Evolutionary conservation across 345 rosid species (phyloP).

Genomic region (Populus simonii): DNA sequence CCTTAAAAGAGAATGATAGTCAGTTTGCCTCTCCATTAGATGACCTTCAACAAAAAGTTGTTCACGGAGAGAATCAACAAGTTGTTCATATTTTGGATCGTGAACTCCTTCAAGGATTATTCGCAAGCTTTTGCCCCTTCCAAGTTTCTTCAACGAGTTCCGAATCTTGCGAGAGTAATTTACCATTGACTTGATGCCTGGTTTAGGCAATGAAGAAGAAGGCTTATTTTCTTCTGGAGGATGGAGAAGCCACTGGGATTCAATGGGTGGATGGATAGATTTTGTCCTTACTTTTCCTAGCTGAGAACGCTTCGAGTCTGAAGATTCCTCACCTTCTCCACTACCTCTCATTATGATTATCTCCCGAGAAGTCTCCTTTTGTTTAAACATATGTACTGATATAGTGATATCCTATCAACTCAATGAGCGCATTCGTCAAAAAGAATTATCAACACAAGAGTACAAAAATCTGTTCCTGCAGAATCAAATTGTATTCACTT

Average conservation of each 20-base stretch:
- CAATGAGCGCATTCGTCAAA: neutral
- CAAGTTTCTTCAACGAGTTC: slow-evolving; percentile 38
- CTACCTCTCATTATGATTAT: slow-evolving; percentile 28
- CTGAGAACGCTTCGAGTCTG: slow-evolving; percentile 1
- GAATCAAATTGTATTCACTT: neutral
- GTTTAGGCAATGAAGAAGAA: slow-evolving; percentile 11
- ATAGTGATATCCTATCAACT: neutral
- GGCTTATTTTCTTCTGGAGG: slow-evolving; percentile 14
- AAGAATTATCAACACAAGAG: neutral
- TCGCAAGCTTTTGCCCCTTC: slow-evolving; percentile 43
- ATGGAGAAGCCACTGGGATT: slow-evolving; percentile 32
- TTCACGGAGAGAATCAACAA: slow-evolving; percentile 41
- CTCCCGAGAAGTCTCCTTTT: slow-evolving; percentile 24
- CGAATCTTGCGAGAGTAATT: slow-evolving; percentile 32
- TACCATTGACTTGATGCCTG: slow-evolving; percentile 34
- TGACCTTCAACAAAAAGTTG: slow-evolving; percentile 45
- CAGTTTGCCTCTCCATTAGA: slow-evolving; percentile 38
- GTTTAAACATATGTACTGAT: slow-evolving; percentile 16
- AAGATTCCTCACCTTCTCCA: slow-evolving; percentile 25
- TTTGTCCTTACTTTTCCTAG: slow-evolving; percentile 11
- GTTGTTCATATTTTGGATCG: slow-evolving; percentile 44
- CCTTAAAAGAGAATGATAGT: slow-evolving; percentile 58
- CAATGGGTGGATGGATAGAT: slow-evolving; percentile 36
- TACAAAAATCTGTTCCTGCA: neutral
- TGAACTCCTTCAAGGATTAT: slow-evolving; percentile 39